These are phyloP conservation scores for Agaricales sp. DNA, from an alignment of 1,284 basidiomycete species.

Conservation along the genomic window DNA sequence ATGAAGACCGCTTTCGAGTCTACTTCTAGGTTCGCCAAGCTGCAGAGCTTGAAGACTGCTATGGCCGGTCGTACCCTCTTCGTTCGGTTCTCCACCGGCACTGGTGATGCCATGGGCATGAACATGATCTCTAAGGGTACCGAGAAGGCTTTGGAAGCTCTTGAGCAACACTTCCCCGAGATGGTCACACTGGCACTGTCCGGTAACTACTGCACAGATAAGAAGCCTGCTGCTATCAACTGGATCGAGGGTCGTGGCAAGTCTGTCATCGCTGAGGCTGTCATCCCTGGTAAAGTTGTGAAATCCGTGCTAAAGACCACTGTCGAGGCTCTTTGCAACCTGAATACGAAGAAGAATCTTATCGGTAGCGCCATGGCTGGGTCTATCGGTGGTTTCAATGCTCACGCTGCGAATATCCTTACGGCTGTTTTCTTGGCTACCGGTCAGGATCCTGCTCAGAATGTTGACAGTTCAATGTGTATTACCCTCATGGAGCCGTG, in stretches of 20 bases:
- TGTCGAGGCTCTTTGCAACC: slow-evolving; percentile 81
- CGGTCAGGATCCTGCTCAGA: slow-evolving; percentile 98
- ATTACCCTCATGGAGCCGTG: slow-evolving; percentile 98
- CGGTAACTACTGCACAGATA: slow-evolving; percentile 99
- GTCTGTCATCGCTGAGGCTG: slow-evolving; percentile 93
- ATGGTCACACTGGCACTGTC: slow-evolving; percentile 93
- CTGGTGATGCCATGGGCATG: slow-evolving; percentile 99
- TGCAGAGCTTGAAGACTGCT: slow-evolving; percentile 77
- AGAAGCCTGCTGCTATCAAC: slow-evolving; percentile 99
- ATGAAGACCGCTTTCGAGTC: slow-evolving; percentile 89
- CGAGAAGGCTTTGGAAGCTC: slow-evolving; percentile 83
- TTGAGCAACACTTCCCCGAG: slow-evolving; percentile 79
- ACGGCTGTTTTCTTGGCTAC: slow-evolving; percentile 95
- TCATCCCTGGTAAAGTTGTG: slow-evolving; percentile 85
- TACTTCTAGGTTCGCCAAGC: slow-evolving; percentile 83
- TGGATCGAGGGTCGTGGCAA: slow-evolving; percentile 99
- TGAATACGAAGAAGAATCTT: slow-evolving; percentile 98
- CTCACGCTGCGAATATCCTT: slow-evolving; percentile 96
- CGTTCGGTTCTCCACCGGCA: slow-evolving; percentile 92
- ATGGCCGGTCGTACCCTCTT: slow-evolving; percentile 89
- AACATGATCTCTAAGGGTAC: slow-evolving; percentile 99
- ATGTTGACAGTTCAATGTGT: slow-evolving; percentile 97
- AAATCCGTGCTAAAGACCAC: slow-evolving; percentile 93
- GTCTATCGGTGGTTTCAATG: slow-evolving; percentile 95
- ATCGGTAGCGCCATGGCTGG: slow-evolving; percentile 98